These are phyloP conservation scores for Suhomyces xylopsoci DNA, from an alignment of 805 yeast genomes.

Conservation along the genomic window DNA sequence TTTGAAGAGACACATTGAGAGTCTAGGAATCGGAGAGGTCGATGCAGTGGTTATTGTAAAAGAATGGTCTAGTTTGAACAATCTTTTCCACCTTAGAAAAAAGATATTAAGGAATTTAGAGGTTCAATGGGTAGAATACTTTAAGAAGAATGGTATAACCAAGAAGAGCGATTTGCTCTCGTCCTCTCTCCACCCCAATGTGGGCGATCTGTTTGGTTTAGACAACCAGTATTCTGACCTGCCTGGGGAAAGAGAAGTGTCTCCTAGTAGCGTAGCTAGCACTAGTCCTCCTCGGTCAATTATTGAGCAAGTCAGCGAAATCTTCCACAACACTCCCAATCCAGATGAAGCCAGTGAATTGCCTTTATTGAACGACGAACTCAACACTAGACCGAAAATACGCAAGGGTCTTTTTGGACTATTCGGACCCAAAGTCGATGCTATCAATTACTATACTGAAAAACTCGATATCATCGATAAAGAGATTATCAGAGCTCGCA, in stretches of 20 bases:
- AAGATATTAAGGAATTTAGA: slow-evolving; percentile 58
- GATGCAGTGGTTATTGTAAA: slow-evolving; percentile 74
- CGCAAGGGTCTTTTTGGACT: slow-evolving; percentile 59
- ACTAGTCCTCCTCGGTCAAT: slow-evolving; percentile 11
- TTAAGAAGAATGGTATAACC: slow-evolving; percentile 37
- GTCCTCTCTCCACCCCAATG: slow-evolving; percentile 22
- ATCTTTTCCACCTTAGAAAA: slow-evolving; percentile 58
- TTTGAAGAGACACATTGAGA: slow-evolving; percentile 71
- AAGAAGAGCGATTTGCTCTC: slow-evolving; percentile 27
- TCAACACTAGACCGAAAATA: slow-evolving; percentile 54
- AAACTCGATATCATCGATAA: slow-evolving; percentile 67
- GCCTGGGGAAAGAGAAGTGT: slow-evolving; percentile 7
- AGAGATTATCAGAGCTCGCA: slow-evolving; percentile 63
- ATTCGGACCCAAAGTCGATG: slow-evolving; percentile 71
- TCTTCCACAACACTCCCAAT: slow-evolving; percentile 13
- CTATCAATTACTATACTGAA: slow-evolving; percentile 72
- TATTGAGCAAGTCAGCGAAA: slow-evolving; percentile 27
- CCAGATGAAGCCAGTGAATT: slow-evolving; percentile 13
- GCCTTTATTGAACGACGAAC: slow-evolving; percentile 27
- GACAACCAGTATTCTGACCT: neutral
- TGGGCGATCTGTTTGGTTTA: slow-evolving; percentile 29
- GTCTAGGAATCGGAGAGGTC: slow-evolving; percentile 76
- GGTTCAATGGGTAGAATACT: slow-evolving; percentile 65
- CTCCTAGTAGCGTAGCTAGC: slow-evolving; percentile 1
- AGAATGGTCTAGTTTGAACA: slow-evolving; percentile 79